A percentile compares a stretch with the other conserved stretches of the same genome.
These are phyloP conservation scores for Candida koratica DNA, from an alignment of 805 yeast species.

Conservation along the genomic window DNA sequence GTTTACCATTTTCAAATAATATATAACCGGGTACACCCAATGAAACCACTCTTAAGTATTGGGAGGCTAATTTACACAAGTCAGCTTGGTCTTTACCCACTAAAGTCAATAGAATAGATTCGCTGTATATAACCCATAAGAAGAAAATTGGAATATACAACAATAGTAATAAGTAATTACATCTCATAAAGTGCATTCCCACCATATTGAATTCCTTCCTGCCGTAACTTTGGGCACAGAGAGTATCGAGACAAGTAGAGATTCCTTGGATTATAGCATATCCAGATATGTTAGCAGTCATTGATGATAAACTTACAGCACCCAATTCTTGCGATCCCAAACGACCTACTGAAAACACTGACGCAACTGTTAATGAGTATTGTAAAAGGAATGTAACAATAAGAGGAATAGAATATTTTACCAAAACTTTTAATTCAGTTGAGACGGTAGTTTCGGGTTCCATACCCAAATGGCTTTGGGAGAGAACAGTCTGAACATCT, in stretches of 20 bases:
- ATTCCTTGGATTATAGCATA: conserved; percentile 73
- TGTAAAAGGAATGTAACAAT: conserved; percentile 65
- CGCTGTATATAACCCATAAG: conserved; percentile 60
- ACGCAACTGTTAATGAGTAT: conserved; percentile 70
- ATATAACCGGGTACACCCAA: conserved; percentile 74
- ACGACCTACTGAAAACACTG: conserved; percentile 73
- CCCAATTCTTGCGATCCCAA: conserved; percentile 69
- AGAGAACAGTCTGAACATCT: conserved; percentile 11
- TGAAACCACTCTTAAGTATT: conserved; percentile 51
- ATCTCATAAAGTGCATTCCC: conserved; percentile 65
- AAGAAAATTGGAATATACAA: conserved; percentile 51
- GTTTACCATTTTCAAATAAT: conserved; percentile 66
- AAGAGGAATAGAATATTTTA: conserved; percentile 50
- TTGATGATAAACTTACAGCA: conserved; percentile 69
- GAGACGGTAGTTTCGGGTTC: conserved; percentile 42
- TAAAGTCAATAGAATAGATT: conserved; percentile 38
- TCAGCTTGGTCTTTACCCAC: conserved; percentile 23
- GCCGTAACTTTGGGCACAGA: conserved; percentile 77
- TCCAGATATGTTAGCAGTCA: conserved; percentile 77
- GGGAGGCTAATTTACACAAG: conserved; percentile 47
- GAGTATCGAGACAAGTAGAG: conserved; percentile 73
- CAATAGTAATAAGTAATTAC: conserved; percentile 53
- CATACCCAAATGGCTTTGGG: conserved; percentile 18
- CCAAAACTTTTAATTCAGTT: conserved; percentile 38
- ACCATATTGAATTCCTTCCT: conserved; percentile 60